Evolutionary conservation across 106 monocot species (phyloP).

Genomic region (Chionographis japonica): DNA sequence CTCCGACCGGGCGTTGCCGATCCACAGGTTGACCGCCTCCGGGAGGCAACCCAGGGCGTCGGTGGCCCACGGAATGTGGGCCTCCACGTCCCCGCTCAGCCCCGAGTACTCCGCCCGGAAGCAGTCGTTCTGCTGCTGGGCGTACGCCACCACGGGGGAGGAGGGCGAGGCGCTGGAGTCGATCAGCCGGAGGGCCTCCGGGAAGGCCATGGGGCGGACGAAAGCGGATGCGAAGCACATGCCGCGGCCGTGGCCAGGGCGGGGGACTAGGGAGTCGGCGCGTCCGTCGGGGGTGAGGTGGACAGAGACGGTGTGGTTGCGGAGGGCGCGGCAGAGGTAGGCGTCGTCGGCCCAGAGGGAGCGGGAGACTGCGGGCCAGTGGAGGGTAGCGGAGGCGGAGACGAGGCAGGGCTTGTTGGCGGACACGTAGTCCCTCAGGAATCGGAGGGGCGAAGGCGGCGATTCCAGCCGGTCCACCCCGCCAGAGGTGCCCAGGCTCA

Average conservation of each 20-base stretch:
- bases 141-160: constrained; percentile 51
- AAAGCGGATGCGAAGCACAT: constrained; percentile 70
- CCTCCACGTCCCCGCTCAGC: constrained; percentile 60
- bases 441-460: constrained; percentile 60
- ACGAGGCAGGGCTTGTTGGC: constrained; percentile 71
- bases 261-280: constrained; percentile 72
- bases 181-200: constrained; percentile 32
- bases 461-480: constrained; percentile 36
- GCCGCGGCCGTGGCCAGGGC: not conserved
- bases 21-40: constrained; percentile 93
- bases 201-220: constrained; percentile 42
- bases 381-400: constrained; percentile 49
- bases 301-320: constrained; percentile 51
- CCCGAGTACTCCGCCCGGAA: constrained; percentile 64
- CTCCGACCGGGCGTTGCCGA: constrained; percentile 61
- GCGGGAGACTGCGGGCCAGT: constrained; percentile 53
- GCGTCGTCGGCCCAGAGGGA: constrained; percentile 53
- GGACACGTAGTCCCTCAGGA: constrained; percentile 69
- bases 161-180: constrained; percentile 16
- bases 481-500: constrained; percentile 29
- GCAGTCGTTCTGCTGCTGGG: constrained; percentile 94
- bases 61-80: constrained; percentile 71
- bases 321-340: constrained; percentile 56
- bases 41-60: constrained; percentile 69
- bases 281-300: constrained; percentile 90